Evolutionary conservation across 2,329 filamentous ascomycete genomes (phyloP).

Genomic region (Leptoxyphium fumago): DNA sequence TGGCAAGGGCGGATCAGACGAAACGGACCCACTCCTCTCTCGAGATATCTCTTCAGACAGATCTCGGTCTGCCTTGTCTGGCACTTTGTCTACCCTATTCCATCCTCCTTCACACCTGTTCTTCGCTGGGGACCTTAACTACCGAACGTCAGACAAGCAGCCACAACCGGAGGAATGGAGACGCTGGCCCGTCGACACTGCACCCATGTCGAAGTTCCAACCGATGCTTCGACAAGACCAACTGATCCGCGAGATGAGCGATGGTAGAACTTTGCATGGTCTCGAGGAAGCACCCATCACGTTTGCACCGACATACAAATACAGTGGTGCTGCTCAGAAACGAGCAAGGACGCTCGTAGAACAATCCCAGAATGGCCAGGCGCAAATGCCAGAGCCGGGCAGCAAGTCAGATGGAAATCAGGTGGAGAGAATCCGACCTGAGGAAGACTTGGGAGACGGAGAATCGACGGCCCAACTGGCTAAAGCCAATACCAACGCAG

Average conservation of each 20-base stretch:
- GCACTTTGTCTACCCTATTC: conserved; percentile 40
- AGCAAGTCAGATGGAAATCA: background rate
- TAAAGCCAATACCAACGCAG: background rate
- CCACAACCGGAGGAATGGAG: conserved; percentile 44
- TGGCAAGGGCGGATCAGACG: conserved; percentile 1
- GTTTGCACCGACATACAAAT: conserved; percentile 95
- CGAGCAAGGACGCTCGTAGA: conserved; percentile 13
- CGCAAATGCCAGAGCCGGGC: background rate
- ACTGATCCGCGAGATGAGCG: conserved; percentile 53
- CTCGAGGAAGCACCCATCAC: conserved; percentile 57
- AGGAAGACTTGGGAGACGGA: conserved; percentile 18
- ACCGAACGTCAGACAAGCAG: conserved; percentile 58
- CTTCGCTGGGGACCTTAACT: conserved; percentile 86
- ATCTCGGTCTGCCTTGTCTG: conserved; percentile 17
- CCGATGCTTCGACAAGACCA: conserved; percentile 64
- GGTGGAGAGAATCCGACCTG: conserved; percentile 9
- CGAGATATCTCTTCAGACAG: conserved; percentile 17
- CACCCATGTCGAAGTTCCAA: conserved; percentile 47
- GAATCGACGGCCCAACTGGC: conserved; percentile 5
- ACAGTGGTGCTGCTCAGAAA: conserved; percentile 34
- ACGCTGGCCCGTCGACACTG: conserved; percentile 43
- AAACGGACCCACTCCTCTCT: conserved; percentile 20
- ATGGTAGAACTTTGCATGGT: conserved; percentile 61
- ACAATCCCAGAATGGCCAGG: background rate
- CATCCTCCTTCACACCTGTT: conserved; percentile 64